Percentiles rank a stretch among this genome's conserved stretches.
Conservation (phyloP, 129 eudicot genomes). For the Pulicaria dysenterica region DNA sequence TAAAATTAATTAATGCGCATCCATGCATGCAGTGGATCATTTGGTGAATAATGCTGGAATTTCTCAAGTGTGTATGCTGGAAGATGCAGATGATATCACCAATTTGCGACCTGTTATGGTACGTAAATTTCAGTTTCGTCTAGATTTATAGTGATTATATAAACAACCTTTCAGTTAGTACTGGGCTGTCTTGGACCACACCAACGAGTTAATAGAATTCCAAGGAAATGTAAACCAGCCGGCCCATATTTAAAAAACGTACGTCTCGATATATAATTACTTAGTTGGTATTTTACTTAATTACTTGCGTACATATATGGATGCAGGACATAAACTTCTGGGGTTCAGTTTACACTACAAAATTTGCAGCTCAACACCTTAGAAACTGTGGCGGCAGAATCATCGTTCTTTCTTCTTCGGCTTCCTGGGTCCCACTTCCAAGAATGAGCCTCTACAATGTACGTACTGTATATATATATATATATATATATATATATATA, state of each 20-base stretch:
- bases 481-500: too few relatives aligned
- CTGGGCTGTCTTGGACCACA: too few relatives aligned
- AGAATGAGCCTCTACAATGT: slow-evolving; percentile 69
- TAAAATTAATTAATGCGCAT: too few relatives aligned
- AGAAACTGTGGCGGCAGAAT: slow-evolving; percentile 55
- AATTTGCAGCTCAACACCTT: slow-evolving; percentile 60
- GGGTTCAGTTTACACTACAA: slow-evolving; percentile 72
- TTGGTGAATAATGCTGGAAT: slow-evolving; percentile 74
- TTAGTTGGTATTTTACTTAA: not conserved
- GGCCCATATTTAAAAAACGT: too few relatives aligned
- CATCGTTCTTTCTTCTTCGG: slow-evolving; percentile 55
- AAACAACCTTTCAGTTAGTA: too few relatives aligned
- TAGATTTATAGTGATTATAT: too few relatives aligned
- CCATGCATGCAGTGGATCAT: slow-evolving; percentile 68
- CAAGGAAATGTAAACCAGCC: too few relatives aligned
- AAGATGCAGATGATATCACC: slow-evolving; percentile 59
- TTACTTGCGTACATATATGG: too few relatives aligned
- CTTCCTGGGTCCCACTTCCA: slow-evolving; percentile 58
- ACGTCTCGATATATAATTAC: too few relatives aligned
- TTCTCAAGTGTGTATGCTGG: slow-evolving; percentile 43
- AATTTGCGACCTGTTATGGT: slow-evolving; percentile 58
- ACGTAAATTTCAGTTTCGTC: too few relatives aligned
- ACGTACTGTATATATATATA: slow-evolving; percentile 24
- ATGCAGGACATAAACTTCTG: slow-evolving; percentile 74
- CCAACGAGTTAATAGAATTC: too few relatives aligned